phyloP scores from a whole-genome alignment of 1,284 basidiomycete species.

The Naganishia sp. region DNA sequence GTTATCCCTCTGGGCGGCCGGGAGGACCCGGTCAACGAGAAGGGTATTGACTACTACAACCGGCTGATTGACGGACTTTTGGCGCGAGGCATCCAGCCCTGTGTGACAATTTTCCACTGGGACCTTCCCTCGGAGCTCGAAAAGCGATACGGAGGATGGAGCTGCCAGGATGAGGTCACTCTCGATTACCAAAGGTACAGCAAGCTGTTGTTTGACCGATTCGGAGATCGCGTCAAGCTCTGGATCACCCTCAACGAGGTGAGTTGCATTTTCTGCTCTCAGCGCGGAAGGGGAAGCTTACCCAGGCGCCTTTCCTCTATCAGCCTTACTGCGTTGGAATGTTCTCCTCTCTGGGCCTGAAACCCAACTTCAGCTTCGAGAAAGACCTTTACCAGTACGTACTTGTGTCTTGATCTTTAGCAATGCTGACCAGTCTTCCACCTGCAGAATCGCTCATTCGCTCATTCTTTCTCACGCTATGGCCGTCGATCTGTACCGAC shows the following conservation, averaged over 20 bases:
- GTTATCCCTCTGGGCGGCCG: conserved; percentile 64
- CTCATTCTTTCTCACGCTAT: conserved; percentile 40
- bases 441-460: conserved; percentile 20
- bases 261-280: background rate
- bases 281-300: background rate
- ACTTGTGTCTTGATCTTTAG: background rate
- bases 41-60: conserved; percentile 65
- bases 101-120: conserved; percentile 57
- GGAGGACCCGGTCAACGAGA: conserved; percentile 65
- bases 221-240: conserved; percentile 71
- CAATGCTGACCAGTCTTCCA: no score
- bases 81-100: conserved; percentile 55
- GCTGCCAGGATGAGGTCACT: conserved; percentile 44
- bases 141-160: conserved; percentile 69
- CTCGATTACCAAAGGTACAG: conserved; percentile 67
- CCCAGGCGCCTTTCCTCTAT: no score
- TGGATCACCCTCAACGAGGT: conserved; percentile 59
- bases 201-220: conserved; percentile 67
- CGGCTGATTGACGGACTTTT: conserved; percentile 64
- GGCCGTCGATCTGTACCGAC: conserved; percentile 40
- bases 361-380: conserved; percentile 28
- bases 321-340: conserved; percentile 32
- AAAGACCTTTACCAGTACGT: conserved; percentile 30
- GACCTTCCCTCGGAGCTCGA: conserved; percentile 69
- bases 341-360: conserved; percentile 30